Evolutionary conservation across 768 basidiomycete genomes (phyloP).

Genomic region (Termitomyces heimii): DNA sequence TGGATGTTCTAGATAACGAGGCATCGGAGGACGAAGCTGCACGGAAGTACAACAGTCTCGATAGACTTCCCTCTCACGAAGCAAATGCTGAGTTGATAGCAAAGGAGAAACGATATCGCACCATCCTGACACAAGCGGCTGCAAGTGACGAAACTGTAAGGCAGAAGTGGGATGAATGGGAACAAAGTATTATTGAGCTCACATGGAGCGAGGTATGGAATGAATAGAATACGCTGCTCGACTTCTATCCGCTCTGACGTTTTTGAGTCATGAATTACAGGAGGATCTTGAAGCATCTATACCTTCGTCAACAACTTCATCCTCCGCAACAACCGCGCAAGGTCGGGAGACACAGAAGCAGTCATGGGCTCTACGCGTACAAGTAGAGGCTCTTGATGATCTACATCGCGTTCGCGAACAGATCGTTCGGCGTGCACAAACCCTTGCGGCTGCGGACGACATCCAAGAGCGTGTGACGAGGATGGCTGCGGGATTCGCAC

Average conservation of each 20-base stretch:
- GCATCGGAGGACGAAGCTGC: slow-evolving; percentile 78
- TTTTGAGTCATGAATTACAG: slow-evolving; percentile 27
- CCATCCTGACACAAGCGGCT: slow-evolving; percentile 64
- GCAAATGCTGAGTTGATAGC: slow-evolving; percentile 70
- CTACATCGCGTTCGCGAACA: slow-evolving; percentile 54
- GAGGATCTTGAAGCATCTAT: slow-evolving; percentile 59
- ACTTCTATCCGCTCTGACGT: background rate
- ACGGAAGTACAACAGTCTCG: slow-evolving; percentile 41
- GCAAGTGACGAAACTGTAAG: slow-evolving; percentile 74
- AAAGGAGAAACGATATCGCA: slow-evolving; percentile 66
- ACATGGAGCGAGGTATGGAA: slow-evolving; percentile 56
- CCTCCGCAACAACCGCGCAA: slow-evolving; percentile 28
- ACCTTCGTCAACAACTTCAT: slow-evolving; percentile 52
- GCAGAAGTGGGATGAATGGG: slow-evolving; percentile 89
- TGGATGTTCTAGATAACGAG: slow-evolving; percentile 89
- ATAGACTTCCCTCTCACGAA: slow-evolving; percentile 66
- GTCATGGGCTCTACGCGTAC: slow-evolving; percentile 63
- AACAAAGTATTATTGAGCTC: slow-evolving; percentile 61
- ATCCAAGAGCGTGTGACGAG: slow-evolving; percentile 62
- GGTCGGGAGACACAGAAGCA: slow-evolving; percentile 50
- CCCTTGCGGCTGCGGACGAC: slow-evolving; percentile 63
- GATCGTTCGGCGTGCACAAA: slow-evolving; percentile 58
- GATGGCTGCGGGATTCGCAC: slow-evolving; percentile 60
- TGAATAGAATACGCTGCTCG: background rate
- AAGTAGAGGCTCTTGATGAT: slow-evolving; percentile 78